These are phyloP conservation scores for Fonsecaea pedrosoi DNA, from an alignment of 2,329 filamentous ascomycete genomes.

Conservation along the genomic window DNA sequence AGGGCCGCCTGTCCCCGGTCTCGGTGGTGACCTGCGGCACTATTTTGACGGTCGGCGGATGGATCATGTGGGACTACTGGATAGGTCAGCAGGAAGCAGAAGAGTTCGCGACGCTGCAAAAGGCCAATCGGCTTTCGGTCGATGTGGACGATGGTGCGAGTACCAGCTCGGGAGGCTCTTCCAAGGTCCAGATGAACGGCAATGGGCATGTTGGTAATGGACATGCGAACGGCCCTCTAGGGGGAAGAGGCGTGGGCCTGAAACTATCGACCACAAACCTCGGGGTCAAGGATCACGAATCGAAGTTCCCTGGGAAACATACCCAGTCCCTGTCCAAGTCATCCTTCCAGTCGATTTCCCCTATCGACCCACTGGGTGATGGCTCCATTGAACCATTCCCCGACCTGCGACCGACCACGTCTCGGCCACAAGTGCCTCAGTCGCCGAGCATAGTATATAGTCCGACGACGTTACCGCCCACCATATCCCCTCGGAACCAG, in stretches of 20 bases:
- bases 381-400: conserved; percentile 43
- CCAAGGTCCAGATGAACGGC: conserved; percentile 42
- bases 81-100: conserved; percentile 70
- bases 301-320: conserved; percentile 46
- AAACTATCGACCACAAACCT: conserved; percentile 49
- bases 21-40: conserved; percentile 86
- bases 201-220: conserved; percentile 44
- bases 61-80: conserved; percentile 93
- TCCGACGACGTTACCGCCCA: conserved; percentile 45
- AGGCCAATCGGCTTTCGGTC: conserved; percentile 36
- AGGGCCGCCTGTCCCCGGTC: conserved; percentile 86
- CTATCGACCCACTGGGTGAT: conserved; percentile 38
- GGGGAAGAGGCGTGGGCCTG: conserved; percentile 53
- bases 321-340: conserved; percentile 62
- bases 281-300: conserved; percentile 41
- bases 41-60: conserved; percentile 81
- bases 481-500: conserved; percentile 63
- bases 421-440: conserved; percentile 24
- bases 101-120: conserved; percentile 41
- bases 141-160: conserved; percentile 48
- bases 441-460: conserved; percentile 43
- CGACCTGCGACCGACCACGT: conserved; percentile 44
- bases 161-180: conserved; percentile 48
- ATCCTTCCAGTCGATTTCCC: conserved; percentile 59
- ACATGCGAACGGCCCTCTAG: conserved; percentile 41